These are phyloP conservation scores for Coemansia guatemalensis DNA, from an alignment of 192 early-diverging fungal species.

Conservation along the genomic window DNA sequence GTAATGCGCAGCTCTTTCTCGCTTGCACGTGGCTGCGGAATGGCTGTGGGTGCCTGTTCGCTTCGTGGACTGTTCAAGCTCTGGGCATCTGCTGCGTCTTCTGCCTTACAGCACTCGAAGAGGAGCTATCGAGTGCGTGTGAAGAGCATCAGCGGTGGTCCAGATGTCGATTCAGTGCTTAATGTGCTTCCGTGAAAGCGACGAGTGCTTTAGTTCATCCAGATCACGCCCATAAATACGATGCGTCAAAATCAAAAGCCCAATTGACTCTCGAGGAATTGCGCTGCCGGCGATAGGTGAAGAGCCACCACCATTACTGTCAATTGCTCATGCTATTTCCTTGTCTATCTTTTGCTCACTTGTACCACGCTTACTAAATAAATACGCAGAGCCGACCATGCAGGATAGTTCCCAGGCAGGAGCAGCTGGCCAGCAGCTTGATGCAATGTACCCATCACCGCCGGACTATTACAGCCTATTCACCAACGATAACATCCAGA, in stretches of 20 bases:
- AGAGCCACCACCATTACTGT: neutral
- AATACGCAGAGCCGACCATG: slow-evolving; percentile 1
- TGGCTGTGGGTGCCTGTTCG: slow-evolving; percentile 50
- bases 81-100: neutral
- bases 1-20: slow-evolving; percentile 48
- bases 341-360: neutral
- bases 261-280: neutral
- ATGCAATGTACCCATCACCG: slow-evolving; percentile 64
- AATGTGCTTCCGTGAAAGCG: slow-evolving; percentile 9
- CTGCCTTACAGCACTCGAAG: neutral
- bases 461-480: slow-evolving; percentile 67
- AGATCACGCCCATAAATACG: neutral
- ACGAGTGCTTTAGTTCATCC: neutral
- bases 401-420: slow-evolving; percentile 20
- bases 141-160: slow-evolving; percentile 32
- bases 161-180: slow-evolving; percentile 22
- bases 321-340: neutral
- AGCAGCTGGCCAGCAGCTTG: slow-evolving; percentile 33
- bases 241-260: neutral
- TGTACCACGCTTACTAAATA: slow-evolving; percentile 5
- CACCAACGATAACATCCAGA: slow-evolving; percentile 59
- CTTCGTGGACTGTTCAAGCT: slow-evolving; percentile 33
- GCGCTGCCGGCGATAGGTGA: neutral
- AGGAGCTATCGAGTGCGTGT: slow-evolving; percentile 10
- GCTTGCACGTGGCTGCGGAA: slow-evolving; percentile 46